A percentile compares a stretch with the other conserved stretches of the same genome.
These are phyloP conservation scores for Podaxis sp. DNA, from an alignment of 768 basidiomycete genomes.

Conservation along the genomic window DNA sequence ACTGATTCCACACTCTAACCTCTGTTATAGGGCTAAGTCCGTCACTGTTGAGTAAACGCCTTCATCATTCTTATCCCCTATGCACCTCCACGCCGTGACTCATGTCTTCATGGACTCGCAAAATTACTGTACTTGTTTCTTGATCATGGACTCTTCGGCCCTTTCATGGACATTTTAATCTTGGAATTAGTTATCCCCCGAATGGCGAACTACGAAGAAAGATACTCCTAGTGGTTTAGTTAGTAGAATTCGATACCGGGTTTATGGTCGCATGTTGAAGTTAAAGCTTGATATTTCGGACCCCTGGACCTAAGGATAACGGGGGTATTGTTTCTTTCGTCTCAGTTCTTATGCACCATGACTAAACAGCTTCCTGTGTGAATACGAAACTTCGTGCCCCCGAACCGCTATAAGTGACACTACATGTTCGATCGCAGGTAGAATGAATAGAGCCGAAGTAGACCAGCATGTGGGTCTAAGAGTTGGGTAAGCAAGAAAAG, in stretches of 20 bases:
- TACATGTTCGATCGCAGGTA: too few species aligned
- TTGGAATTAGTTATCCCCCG: not conserved
- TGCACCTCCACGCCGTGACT: not conserved
- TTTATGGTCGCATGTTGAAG: not conserved
- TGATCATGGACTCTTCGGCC: not conserved
- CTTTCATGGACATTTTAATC: not conserved
- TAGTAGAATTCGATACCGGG: not conserved
- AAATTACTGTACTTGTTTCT: not conserved
- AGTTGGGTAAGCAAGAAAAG: not conserved
- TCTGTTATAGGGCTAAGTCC: slow-evolving; percentile 60
- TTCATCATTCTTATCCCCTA: not conserved
- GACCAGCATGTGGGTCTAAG: too few species aligned
- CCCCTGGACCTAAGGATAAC: not conserved
- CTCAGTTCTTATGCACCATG: too few species aligned
- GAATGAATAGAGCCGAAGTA: too few species aligned
- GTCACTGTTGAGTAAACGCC: slow-evolving; percentile 62
- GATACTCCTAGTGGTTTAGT: not conserved
- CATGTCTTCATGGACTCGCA: not conserved
- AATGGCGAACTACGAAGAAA: not conserved
- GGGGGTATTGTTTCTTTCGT: too few species aligned
- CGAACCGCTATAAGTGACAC: too few species aligned
- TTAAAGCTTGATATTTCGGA: not conserved
- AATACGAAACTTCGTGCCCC: too few species aligned
- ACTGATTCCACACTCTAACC: slow-evolving; percentile 10
- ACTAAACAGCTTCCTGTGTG: too few species aligned